These are phyloP conservation scores for Bryoerythrophyllum caledonicum DNA, from an alignment of 225 moss, liverwort and hornwort species.

Conservation along the genomic window DNA sequence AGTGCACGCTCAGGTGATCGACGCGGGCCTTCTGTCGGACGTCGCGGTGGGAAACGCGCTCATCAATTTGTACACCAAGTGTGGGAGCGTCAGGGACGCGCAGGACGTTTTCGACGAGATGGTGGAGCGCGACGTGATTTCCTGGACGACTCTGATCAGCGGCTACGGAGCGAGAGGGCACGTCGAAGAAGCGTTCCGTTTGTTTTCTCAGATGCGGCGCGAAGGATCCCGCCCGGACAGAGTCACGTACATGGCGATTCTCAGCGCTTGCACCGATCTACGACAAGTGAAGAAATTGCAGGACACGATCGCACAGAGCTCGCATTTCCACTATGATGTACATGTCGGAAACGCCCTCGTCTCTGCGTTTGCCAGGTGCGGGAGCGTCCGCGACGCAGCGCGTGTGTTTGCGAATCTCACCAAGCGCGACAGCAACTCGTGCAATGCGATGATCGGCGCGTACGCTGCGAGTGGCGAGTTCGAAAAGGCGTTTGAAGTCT, in stretches of 20 bases:
- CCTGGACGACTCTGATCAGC: slow-evolving; percentile 43
- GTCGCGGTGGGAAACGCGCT: slow-evolving; percentile 31
- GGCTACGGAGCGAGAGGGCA: slow-evolving; percentile 25
- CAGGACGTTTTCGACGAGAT: slow-evolving; percentile 31
- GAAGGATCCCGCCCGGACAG: slow-evolving; percentile 29
- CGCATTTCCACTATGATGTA: slow-evolving; percentile 28
- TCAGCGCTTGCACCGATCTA: slow-evolving; percentile 19
- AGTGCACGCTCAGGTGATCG: slow-evolving; percentile 19
- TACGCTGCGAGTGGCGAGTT: slow-evolving; percentile 19
- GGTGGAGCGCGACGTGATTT: slow-evolving; percentile 33
- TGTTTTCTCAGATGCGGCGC: slow-evolving; percentile 24
- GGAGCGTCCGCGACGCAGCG: slow-evolving; percentile 27
- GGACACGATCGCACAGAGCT: slow-evolving; percentile 14
- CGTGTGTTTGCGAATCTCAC: slow-evolving; percentile 23
- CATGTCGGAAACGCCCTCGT: slow-evolving; percentile 35
- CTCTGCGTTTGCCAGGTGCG: slow-evolving; percentile 30
- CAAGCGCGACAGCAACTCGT: slow-evolving; percentile 26
- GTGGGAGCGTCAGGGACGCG: slow-evolving; percentile 37
- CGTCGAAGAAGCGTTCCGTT: slow-evolving; percentile 22
- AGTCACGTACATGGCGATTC: slow-evolving; percentile 30
- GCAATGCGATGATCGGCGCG: slow-evolving; percentile 39
- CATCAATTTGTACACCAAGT: slow-evolving; percentile 38
- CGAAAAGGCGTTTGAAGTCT: slow-evolving; percentile 34
- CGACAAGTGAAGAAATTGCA: slow-evolving; percentile 29
- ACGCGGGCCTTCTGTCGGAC: slow-evolving; percentile 26